A percentile compares a stretch with the other conserved stretches of the same genome.
Conservation (phyloP, 2,329 filamentous ascomycete genomes). For the Hansfordia pulvinata region DNA sequence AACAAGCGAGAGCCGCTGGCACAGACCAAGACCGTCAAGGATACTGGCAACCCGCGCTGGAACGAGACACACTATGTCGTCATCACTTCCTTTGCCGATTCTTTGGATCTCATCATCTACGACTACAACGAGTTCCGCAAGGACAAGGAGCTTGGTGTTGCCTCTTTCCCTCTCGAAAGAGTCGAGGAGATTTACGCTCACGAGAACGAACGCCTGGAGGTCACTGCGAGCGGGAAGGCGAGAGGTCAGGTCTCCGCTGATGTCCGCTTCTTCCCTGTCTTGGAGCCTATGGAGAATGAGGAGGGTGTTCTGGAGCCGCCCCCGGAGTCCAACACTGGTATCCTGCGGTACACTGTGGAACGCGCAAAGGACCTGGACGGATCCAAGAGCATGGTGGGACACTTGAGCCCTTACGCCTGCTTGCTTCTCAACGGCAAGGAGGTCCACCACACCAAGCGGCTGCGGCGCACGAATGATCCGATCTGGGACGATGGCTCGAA, state of each 20-base stretch:
- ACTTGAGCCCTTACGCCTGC: constrained; percentile 80
- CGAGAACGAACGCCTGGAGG: constrained; percentile 75
- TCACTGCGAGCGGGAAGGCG: constrained; percentile 71
- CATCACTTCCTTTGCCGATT: constrained; percentile 79
- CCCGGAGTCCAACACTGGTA: constrained; percentile 85
- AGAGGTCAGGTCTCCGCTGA: constrained; percentile 72
- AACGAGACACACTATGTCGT: constrained; percentile 96
- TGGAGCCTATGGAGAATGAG: constrained; percentile 56
- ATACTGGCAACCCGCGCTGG: constrained; percentile 82
- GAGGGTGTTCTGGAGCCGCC: constrained; percentile 70
- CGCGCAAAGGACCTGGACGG: constrained; percentile 94
- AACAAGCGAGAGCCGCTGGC: constrained; percentile 73
- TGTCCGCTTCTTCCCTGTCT: constrained; percentile 87
- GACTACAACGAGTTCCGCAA: constrained; percentile 96
- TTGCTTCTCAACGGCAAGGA: constrained; percentile 87
- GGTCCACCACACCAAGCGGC: constrained; percentile 75
- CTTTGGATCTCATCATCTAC: constrained; percentile 70
- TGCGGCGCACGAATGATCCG: constrained; percentile 95
- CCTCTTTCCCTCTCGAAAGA: constrained; percentile 73
- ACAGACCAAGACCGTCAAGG: constrained; percentile 75
- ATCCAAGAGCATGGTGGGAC: constrained; percentile 80
- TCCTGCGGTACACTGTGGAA: constrained; percentile 83
- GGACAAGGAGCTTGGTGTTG: constrained; percentile 84
- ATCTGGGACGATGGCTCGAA: constrained; percentile 90
- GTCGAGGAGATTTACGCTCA: constrained; percentile 64